These are phyloP conservation scores for Tephrocybe sp. DNA, from an alignment of 768 basidiomycete species.

Conservation along the genomic window DNA sequence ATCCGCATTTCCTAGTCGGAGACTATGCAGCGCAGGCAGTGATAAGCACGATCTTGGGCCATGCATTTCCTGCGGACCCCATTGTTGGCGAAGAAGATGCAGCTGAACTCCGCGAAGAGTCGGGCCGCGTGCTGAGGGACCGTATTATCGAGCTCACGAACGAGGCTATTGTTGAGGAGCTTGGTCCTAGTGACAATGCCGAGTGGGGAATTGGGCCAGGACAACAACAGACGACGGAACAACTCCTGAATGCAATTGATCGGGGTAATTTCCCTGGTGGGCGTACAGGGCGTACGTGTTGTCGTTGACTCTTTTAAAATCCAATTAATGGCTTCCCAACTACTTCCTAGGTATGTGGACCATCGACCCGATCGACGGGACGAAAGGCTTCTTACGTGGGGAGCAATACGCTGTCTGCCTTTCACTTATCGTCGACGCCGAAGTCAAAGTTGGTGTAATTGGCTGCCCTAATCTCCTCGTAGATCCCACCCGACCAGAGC, in stretches of 20 bases:
- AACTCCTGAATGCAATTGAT: conserved; percentile 86
- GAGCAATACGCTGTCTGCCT: conserved; percentile 94
- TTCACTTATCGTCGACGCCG: conserved; percentile 74
- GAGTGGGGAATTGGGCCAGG: conserved; percentile 75
- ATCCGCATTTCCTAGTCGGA: conserved; percentile 57
- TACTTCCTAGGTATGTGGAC: conserved; percentile 71
- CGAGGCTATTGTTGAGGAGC: conserved; percentile 61
- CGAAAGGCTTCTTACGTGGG: conserved; percentile 88
- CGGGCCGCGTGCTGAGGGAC: conserved; percentile 42
- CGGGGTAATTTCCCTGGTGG: conserved; percentile 77
- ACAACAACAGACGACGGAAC: conserved; percentile 44
- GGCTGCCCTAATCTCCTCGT: conserved; percentile 90
- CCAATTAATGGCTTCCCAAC: neutral
- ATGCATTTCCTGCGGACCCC: conserved; percentile 78
- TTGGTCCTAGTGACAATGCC: conserved; percentile 52
- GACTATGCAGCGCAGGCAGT: conserved; percentile 95
- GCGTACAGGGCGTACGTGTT: conserved; percentile 59
- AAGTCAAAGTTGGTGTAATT: conserved; percentile 81
- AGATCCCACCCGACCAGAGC: conserved; percentile 48
- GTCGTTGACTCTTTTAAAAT: conserved; percentile 4
- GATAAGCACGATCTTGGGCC: conserved; percentile 73
- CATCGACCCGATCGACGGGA: conserved; percentile 89
- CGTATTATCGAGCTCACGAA: conserved; percentile 83
- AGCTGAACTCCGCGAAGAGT: conserved; percentile 59
- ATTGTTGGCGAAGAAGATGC: conserved; percentile 98